Base-by-base conservation (phyloP, 371 early-diverging fungal species). In the Apophysomyces trapeziformis region DNA sequence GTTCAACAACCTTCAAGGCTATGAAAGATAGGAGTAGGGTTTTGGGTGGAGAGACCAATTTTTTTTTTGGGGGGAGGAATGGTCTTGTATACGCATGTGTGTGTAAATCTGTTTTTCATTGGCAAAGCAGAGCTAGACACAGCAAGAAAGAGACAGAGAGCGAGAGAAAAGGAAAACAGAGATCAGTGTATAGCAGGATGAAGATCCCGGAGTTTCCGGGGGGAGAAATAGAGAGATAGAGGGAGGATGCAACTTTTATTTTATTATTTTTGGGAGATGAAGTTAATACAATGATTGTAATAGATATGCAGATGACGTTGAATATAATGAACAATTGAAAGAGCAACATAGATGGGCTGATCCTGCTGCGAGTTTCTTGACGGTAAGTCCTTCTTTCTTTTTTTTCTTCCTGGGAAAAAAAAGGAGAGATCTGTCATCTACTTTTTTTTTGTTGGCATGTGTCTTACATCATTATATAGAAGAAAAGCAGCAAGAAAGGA, bases 331-430 rank as follows among this genome's bases (percentile, higher is more conserved):
- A 38, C 87, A 82, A 62, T 68, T 89, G 4, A 85, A 82, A 73
- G 83, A 87, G 37, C 67, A 71, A 66, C 79, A 82, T 37, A 72
- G 86, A 60, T 90, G 90, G 90, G 85, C 88, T 66, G 90, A 90
- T 64, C 90, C 90, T 14, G 87, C 88, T 11, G 89, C 89, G 37
- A 78, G 70, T 59, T 90, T 89, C 62, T 69, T 90, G 66, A 82
- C 85, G 9, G 88, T 84, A 80, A 80, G 73, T 47, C 46, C 5
- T 32, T 45, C 0, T 58, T 39, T 58, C 37, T 21, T 21, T 21
- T 26, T 58, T n/a, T 26, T 26, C 0, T 26, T 26, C 32, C 32
- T 26, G 38, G 32, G 39, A 50, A 47, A 54, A 54, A n/a, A 39
- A 63, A 37, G 58, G 63, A 50, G 46, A 54, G 6, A 37, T 37